Base-by-base conservation (phyloP, 2,329 filamentous ascomycete genomes). In the Raffaelea deltoideospora region DNA sequence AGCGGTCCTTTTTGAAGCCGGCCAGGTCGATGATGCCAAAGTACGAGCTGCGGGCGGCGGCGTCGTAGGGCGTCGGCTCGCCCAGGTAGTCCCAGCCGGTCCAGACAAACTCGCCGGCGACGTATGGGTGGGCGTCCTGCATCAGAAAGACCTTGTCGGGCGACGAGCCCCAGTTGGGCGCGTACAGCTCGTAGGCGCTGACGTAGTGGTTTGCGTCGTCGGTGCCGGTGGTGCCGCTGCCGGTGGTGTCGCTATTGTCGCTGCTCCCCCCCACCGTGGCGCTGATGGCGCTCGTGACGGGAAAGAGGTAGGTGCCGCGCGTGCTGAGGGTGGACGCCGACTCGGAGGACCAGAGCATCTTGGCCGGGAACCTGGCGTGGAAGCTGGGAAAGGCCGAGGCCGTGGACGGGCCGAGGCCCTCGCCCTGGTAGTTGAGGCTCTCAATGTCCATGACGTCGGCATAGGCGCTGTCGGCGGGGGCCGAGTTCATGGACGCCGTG, bases 21-120 rank as follows among this genome's bases (percentile, higher is more conserved):
- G 69, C 68, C 7, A 72, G 53, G 37, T 73, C 69, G 22, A 73
- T 58, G 39, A 73, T 69, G 10, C 69, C 68, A 32, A 63, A 72
- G 47, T 72, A 73, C 2, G 63, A 65, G 47, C 62, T 67, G 10
- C 65, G 61, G 11, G 33, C 52, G 11, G 33, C 52, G 5, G 14
- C 20, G 42, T 64, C 52, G 45, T 64, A 71, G 0, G 49, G 48
- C 19, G 48, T 51, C 28, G 51, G 51, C 45, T 53, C 51, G 36
- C 51, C 51, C 0, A 52, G 26, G 37, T 52, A 53, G 41, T 52
- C 50, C 28, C 43, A 53, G 8, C 51, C 49, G 1, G 48, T 50
- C 51, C 50, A 53, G 14, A 53, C 48, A 31, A 50, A 52, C 43
- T 53, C 68, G 5, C 69, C 69, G 1, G 64, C 67, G 0, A 68